Percentiles rank a stretch among this genome's conserved stretches.
Conservation (phyloP, 1,284 basidiomycete genomes). For the Sphaerobolus stellatus region DNA sequence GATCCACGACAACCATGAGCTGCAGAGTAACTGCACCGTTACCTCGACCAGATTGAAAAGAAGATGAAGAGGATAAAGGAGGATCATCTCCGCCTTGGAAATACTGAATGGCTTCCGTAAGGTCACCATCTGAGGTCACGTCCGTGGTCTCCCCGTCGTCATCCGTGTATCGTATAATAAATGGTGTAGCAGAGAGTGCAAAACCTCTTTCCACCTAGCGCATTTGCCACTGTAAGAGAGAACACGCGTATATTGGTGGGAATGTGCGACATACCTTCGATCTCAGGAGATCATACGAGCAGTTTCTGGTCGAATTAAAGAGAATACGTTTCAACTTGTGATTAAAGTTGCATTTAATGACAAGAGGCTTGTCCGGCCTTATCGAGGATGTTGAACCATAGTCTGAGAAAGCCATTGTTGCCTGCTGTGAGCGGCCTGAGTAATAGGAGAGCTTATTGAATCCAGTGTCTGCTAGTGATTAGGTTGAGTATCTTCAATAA, state of each 20-base stretch:
- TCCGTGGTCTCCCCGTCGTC: slow-evolving; percentile 77
- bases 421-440: background rate
- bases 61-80: slow-evolving; percentile 65
- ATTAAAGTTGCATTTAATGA: slow-evolving; percentile 80
- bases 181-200: slow-evolving; percentile 66
- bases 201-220: slow-evolving; percentile 79
- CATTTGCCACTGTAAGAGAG: slow-evolving; percentile 4
- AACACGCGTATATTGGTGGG: background rate
- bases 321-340: slow-evolving; percentile 70
- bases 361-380: slow-evolving; percentile 62
- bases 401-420: slow-evolving; percentile 13
- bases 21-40: slow-evolving; percentile 68
- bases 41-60: slow-evolving; percentile 71
- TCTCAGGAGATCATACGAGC: slow-evolving; percentile 69
- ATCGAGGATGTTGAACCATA: slow-evolving; percentile 13
- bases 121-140: slow-evolving; percentile 69
- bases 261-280: slow-evolving; percentile 52
- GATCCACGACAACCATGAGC: slow-evolving; percentile 77
- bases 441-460: too few species aligned
- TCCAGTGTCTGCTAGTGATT: too few species aligned
- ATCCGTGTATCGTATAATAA: slow-evolving; percentile 78
- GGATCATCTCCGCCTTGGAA: slow-evolving; percentile 76
- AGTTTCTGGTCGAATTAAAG: slow-evolving; percentile 74
- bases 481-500: too few species aligned
- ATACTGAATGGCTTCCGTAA: slow-evolving; percentile 83